A percentile compares a stretch with the other conserved stretches of the same genome.
Conservation (phyloP, 2,329 filamentous ascomycete species). For the Microthyrium microscopicum region DNA sequence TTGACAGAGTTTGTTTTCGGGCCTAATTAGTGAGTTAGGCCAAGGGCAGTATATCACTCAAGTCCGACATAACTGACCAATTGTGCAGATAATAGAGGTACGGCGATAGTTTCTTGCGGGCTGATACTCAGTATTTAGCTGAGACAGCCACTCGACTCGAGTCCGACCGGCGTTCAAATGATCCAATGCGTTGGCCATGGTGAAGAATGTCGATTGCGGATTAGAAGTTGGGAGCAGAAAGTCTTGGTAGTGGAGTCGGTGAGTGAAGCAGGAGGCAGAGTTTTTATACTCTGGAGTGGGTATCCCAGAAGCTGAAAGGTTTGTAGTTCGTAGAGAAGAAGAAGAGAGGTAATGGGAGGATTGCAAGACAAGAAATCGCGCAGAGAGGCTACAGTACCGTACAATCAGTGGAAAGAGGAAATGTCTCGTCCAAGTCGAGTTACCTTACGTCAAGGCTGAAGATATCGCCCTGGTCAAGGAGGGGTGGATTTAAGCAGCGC, state of each 20-base stretch:
- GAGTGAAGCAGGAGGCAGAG: slow-evolving; percentile 1
- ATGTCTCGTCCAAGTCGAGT: no score
- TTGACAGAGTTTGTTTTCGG: slow-evolving; percentile 98
- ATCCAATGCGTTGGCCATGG: slow-evolving; percentile 61
- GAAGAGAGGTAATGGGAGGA: no score
- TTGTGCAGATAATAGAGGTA: slow-evolving; percentile 97
- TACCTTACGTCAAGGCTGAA: no score
- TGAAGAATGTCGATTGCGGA: slow-evolving; percentile 8
- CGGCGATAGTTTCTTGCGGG: slow-evolving; percentile 84
- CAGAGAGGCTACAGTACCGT: no score
- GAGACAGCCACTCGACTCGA: slow-evolving; percentile 52
- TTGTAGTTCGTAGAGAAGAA: no score
- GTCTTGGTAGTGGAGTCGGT: neutral
- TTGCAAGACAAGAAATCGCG: no score
- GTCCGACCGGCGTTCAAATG: slow-evolving; percentile 63
- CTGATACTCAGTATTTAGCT: slow-evolving; percentile 77
- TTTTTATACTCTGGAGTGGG: neutral
- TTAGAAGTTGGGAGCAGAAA: neutral
- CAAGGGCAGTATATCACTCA: slow-evolving; percentile 2
- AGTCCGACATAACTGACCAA: slow-evolving; percentile 37
- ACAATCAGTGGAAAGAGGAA: no score
- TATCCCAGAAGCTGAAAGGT: no score
- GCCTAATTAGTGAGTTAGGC: slow-evolving; percentile 27
- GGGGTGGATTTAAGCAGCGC: no score
- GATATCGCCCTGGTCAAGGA: no score